Conservation (phyloP, 164 flowering plant genomes). For the Chimonanthus salicifolius region DNA sequence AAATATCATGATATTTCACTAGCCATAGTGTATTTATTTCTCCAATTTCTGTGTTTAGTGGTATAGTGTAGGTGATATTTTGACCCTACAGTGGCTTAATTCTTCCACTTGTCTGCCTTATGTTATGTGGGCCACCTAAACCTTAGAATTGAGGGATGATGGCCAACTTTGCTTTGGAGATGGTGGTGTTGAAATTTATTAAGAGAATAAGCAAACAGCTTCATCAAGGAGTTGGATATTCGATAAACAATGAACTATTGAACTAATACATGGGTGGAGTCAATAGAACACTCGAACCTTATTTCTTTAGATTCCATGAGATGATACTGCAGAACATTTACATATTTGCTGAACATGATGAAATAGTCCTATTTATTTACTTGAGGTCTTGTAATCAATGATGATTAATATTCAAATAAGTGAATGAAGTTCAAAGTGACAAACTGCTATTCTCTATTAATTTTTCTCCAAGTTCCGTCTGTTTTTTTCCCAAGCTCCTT, state of each 20-base stretch:
- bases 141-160: too few species aligned
- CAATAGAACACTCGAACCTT: background rate
- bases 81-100: too few species aligned
- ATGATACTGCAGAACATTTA: background rate
- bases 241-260: background rate
- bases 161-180: too few species aligned
- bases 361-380: background rate
- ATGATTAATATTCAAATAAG: background rate
- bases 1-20: too few species aligned
- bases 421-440: background rate
- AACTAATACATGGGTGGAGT: background rate
- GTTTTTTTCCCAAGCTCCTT: too few species aligned
- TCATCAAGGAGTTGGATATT: background rate
- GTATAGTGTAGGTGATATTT: too few species aligned
- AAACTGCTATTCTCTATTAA: background rate
- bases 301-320: background rate
- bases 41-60: too few species aligned
- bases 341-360: background rate
- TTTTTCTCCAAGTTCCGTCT: background rate
- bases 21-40: too few species aligned
- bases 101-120: too few species aligned
- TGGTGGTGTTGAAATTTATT: background rate
- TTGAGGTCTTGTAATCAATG: background rate
- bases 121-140: too few species aligned
- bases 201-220: background rate